A percentile compares a stretch with the other conserved stretches of the same genome.
These are phyloP conservation scores for Cylindrotheca fusiformis DNA, from an alignment of 108 stramenopile genomes.

Conservation along the genomic window DNA sequence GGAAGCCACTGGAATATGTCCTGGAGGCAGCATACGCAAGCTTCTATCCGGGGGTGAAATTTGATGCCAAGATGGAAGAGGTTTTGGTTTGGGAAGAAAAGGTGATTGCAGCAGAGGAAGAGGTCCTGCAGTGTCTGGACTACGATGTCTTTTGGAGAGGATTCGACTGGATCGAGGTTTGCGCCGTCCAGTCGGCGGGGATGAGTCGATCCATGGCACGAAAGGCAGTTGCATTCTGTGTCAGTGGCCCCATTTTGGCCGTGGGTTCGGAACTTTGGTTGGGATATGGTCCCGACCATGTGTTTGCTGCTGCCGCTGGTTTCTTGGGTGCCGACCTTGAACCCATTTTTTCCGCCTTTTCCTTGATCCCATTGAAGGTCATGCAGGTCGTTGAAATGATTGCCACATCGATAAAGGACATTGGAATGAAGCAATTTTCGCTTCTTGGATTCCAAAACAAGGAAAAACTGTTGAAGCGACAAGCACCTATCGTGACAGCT, in stretches of 20 bases:
- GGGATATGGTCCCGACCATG: slow-evolving; percentile 73
- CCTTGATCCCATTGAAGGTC: slow-evolving; percentile 67
- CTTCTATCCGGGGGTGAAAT: slow-evolving; percentile 65
- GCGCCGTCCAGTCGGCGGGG: slow-evolving; percentile 35
- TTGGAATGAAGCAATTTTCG: not conserved
- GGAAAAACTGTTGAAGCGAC: slow-evolving; percentile 12
- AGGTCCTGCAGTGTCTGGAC: slow-evolving; percentile 52
- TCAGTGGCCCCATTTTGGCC: slow-evolving; percentile 68
- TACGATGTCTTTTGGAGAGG: slow-evolving; percentile 82
- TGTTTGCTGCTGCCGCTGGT: slow-evolving; percentile 73
- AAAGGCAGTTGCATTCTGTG: slow-evolving; percentile 52
- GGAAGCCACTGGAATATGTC: slow-evolving; percentile 70
- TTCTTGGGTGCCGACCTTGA: slow-evolving; percentile 60
- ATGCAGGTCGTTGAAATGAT: slow-evolving; percentile 66
- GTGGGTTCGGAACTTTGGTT: slow-evolving; percentile 78
- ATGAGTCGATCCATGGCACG: slow-evolving; percentile 55
- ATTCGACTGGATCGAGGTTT: slow-evolving; percentile 61
- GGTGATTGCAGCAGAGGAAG: slow-evolving; percentile 63
- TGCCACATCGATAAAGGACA: slow-evolving; percentile 39
- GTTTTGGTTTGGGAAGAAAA: slow-evolving; percentile 69
- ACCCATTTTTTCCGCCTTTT: slow-evolving; percentile 53
- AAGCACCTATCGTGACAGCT: slow-evolving; percentile 30
- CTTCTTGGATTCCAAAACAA: slow-evolving; percentile 25
- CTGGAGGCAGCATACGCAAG: slow-evolving; percentile 66
- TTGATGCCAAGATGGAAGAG: slow-evolving; percentile 69